Conservation (phyloP, 2,329 filamentous ascomycete species). For the Colletotrichum gloeosporioides region DNA sequence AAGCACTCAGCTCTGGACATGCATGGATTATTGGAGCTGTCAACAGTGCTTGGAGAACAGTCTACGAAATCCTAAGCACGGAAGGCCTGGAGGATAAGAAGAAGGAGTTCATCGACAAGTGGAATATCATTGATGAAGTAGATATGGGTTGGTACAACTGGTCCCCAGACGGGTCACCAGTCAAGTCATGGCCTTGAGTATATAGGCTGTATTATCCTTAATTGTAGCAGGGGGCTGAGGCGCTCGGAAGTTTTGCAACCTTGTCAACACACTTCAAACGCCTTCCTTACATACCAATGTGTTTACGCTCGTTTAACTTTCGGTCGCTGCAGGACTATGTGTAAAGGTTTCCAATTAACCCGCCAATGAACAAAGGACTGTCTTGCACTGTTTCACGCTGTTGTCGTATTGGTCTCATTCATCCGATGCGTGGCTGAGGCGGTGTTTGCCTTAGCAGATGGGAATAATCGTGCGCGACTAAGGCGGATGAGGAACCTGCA, state of each 20-base stretch:
- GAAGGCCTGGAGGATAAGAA: conserved; percentile 25
- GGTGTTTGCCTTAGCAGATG: not conserved
- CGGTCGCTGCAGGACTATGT: not conserved
- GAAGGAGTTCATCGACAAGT: conserved; percentile 22
- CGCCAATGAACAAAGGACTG: not conserved
- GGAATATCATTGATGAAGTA: conserved; percentile 25
- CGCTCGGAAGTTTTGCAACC: not conserved
- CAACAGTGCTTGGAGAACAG: conserved; percentile 28
- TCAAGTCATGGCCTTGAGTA: not conserved
- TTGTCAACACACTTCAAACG: not conserved
- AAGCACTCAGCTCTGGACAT: conserved; percentile 29
- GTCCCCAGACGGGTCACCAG: conserved; percentile 12
- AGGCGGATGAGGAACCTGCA: not conserved
- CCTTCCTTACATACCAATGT: not conserved
- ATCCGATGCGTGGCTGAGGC: not conserved
- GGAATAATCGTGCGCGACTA: not conserved
- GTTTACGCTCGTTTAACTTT: not conserved
- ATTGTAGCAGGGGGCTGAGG: not conserved
- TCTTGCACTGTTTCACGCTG: not conserved
- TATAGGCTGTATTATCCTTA: not conserved
- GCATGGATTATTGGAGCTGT: conserved; percentile 30
- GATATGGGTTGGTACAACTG: conserved; percentile 29
- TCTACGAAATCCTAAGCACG: conserved; percentile 23
- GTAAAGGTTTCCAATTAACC: not conserved
- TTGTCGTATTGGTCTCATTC: not conserved